These are phyloP conservation scores for Larix sibirica DNA, from an alignment of 83 land plant species.

Conservation along the genomic window DNA sequence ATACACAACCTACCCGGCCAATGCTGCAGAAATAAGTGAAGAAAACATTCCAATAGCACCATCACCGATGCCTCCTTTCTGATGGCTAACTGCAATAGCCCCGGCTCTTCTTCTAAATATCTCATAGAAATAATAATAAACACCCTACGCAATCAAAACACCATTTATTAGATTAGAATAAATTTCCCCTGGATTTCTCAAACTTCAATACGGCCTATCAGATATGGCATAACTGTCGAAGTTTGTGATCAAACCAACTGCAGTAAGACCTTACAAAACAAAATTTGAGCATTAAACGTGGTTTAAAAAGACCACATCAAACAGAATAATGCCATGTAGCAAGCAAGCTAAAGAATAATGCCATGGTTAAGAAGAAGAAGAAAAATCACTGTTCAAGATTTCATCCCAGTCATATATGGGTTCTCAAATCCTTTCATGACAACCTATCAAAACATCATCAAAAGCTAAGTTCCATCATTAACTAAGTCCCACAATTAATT, in stretches of 20 bases:
- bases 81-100: conserved; percentile 29
- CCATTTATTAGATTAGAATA: not conserved
- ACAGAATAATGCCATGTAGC: not conserved
- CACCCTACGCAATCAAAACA: conserved; percentile 40
- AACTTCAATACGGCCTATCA: not conserved
- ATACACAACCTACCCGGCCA: conserved; percentile 41
- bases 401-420: not conserved
- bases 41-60: conserved; percentile 68
- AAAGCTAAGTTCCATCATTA: not conserved
- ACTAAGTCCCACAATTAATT: not conserved
- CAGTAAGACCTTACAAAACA: not conserved
- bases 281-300: not conserved
- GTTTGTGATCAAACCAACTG: not conserved
- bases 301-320: not conserved
- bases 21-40: conserved; percentile 58
- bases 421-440: not conserved
- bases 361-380: not conserved
- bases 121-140: conserved; percentile 71
- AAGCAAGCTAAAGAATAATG: not conserved
- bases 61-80: conserved; percentile 54
- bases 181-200: not conserved
- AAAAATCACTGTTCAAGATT: not conserved
- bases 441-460: not conserved
- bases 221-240: not conserved
- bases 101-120: conserved; percentile 59